Conservation (phyloP, 2,329 filamentous ascomycete species). For the Camptophora hylomeconis region DNA sequence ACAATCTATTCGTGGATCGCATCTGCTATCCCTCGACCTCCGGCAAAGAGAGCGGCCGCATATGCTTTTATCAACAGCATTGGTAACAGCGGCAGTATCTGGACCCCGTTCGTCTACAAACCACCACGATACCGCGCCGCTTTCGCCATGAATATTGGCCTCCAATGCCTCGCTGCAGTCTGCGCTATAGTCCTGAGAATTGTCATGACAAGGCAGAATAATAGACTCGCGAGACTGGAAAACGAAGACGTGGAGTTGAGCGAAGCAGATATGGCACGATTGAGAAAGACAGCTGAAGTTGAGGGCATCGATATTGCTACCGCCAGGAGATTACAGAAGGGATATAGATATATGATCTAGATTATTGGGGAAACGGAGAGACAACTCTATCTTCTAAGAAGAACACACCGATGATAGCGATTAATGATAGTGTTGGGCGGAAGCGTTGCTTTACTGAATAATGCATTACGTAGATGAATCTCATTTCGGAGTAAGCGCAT, state of each 20-base stretch:
- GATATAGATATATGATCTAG: constrained; percentile 39
- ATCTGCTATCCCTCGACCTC: constrained; percentile 37
- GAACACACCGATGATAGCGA: too few species aligned
- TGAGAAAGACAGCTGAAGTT: constrained; percentile 38
- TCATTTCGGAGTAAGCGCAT: too few species aligned
- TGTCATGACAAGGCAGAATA: constrained; percentile 34
- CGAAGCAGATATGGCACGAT: constrained; percentile 32
- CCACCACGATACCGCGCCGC: constrained; percentile 27
- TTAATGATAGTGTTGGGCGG: too few species aligned
- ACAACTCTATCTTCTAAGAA: too few species aligned
- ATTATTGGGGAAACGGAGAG: too few species aligned
- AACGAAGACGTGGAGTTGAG: constrained; percentile 33
- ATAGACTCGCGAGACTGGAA: constrained; percentile 37
- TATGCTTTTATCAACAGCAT: constrained; percentile 43
- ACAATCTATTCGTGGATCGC: constrained; percentile 39
- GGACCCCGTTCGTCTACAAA: constrained; percentile 37
- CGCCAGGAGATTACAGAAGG: constrained; percentile 40
- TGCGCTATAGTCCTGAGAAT: constrained; percentile 26
- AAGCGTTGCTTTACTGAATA: too few species aligned
- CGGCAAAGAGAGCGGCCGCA: constrained; percentile 41
- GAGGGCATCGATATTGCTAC: constrained; percentile 38
- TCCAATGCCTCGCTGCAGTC: constrained; percentile 25
- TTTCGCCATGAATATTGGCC: constrained; percentile 28
- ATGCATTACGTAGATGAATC: too few species aligned
- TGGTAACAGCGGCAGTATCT: constrained; percentile 40